Conservation (phyloP, 2,329 filamentous ascomycete genomes). For the Camillea tinctor region DNA sequence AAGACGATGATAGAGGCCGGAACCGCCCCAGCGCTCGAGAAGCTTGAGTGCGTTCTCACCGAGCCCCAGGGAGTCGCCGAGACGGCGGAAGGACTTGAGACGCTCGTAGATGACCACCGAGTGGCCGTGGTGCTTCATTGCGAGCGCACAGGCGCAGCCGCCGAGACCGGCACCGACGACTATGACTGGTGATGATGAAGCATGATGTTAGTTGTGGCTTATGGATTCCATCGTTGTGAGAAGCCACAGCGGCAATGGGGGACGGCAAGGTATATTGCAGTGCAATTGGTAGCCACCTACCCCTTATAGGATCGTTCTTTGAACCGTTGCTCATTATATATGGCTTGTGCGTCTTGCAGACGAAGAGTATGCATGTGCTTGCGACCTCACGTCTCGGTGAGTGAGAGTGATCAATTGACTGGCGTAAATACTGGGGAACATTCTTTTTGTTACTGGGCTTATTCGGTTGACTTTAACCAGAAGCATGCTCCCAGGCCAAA, state of each 20-base stretch:
- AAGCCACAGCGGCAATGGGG: no score
- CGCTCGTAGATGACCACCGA: constrained; percentile 44
- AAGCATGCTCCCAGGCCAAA: neutral
- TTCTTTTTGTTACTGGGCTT: neutral
- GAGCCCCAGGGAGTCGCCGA: constrained; percentile 46
- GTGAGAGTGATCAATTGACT: neutral
- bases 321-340: neutral
- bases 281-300: neutral
- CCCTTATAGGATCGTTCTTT: neutral
- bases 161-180: constrained; percentile 50
- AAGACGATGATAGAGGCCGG: constrained; percentile 34
- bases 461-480: neutral
- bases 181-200: constrained; percentile 37
- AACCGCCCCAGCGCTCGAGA: constrained; percentile 44
- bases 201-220: no score
- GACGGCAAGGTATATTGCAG: no score
- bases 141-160: constrained; percentile 47
- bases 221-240: no score
- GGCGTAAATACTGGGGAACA: neutral
- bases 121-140: constrained; percentile 46
- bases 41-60: constrained; percentile 48
- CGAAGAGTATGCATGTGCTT: neutral
- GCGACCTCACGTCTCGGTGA: neutral
- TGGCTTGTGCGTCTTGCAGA: neutral
- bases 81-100: constrained; percentile 40